phyloP scores from a whole-genome alignment of 148 eudicot species.

The Fagopyrum homotropicum region DNA sequence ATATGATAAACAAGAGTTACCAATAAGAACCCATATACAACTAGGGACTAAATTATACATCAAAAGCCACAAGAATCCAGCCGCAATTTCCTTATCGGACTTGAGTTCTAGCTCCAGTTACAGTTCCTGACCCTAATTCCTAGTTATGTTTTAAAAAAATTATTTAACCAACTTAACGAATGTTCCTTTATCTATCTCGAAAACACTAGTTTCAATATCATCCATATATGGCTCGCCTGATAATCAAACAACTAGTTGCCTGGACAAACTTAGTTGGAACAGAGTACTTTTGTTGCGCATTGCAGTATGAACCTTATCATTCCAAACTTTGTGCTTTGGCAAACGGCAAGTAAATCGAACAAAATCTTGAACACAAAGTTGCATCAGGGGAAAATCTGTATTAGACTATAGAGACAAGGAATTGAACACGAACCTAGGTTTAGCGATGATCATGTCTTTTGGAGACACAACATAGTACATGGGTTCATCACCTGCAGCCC shows the following conservation, averaged over 20 bases:
- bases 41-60: not conserved
- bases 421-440: constrained; percentile 65
- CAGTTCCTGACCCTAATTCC: not conserved
- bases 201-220: not conserved
- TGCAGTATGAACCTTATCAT: not conserved
- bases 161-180: not conserved
- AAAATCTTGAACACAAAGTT: not conserved
- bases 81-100: not conserved
- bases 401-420: constrained; percentile 31
- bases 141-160: not conserved
- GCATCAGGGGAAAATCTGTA: not conserved
- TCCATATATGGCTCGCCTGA: not conserved
- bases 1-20: not conserved
- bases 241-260: not conserved
- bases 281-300: not conserved
- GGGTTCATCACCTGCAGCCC: constrained; percentile 98
- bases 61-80: not conserved
- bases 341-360: not conserved
- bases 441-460: constrained; percentile 92
- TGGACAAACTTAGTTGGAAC: constrained; percentile 4
- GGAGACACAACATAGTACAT: constrained; percentile 92
- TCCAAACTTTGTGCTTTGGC: not conserved
- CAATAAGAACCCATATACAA: not conserved
- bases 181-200: not conserved
- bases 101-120: not conserved